Percentiles rank a stretch among this genome's conserved stretches.
These are phyloP conservation scores for Populus tremula DNA, from an alignment of 345 rosid genomes.

Conservation along the genomic window DNA sequence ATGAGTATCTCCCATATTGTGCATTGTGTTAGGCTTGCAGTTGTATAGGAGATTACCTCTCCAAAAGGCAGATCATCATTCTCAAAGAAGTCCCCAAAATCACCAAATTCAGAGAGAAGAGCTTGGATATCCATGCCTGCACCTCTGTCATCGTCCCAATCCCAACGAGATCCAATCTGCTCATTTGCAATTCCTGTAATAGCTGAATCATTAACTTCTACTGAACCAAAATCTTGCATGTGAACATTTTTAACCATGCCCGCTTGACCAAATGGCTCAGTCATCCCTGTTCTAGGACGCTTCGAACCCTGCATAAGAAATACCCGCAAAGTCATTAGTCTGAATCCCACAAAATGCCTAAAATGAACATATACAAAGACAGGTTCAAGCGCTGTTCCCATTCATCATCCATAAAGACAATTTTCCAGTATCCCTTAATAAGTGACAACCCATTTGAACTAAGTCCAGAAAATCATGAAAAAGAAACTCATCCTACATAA, in stretches of 20 bases:
- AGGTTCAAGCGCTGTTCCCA: neutral
- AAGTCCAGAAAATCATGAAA: neutral
- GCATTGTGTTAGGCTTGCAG: neutral
- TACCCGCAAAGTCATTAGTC: neutral
- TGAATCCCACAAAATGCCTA: neutral
- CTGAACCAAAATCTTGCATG: slow-evolving; percentile 51
- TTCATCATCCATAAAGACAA: neutral
- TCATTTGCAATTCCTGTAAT: slow-evolving; percentile 67
- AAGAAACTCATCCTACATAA: neutral
- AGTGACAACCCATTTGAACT: neutral
- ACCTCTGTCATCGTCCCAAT: slow-evolving; percentile 95
- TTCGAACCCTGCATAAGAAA: slow-evolving; percentile 66
- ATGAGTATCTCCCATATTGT: neutral
- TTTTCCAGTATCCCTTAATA: neutral
- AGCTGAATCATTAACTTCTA: slow-evolving; percentile 53
- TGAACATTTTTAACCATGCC: slow-evolving; percentile 43
- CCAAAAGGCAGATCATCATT: slow-evolving; percentile 92
- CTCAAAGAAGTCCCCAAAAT: slow-evolving; percentile 96
- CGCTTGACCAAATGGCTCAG: slow-evolving; percentile 65
- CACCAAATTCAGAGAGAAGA: slow-evolving; percentile 98
- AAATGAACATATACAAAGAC: neutral
- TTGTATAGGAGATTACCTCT: slow-evolving; percentile 60
- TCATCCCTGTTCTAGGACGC: slow-evolving; percentile 71
- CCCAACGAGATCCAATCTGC: slow-evolving; percentile 69
- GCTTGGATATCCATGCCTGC: slow-evolving; percentile 86